These are phyloP conservation scores for Ophiocordyceps camponoti-floridani DNA, from an alignment of 2,329 filamentous ascomycete species.

Conservation along the genomic window DNA sequence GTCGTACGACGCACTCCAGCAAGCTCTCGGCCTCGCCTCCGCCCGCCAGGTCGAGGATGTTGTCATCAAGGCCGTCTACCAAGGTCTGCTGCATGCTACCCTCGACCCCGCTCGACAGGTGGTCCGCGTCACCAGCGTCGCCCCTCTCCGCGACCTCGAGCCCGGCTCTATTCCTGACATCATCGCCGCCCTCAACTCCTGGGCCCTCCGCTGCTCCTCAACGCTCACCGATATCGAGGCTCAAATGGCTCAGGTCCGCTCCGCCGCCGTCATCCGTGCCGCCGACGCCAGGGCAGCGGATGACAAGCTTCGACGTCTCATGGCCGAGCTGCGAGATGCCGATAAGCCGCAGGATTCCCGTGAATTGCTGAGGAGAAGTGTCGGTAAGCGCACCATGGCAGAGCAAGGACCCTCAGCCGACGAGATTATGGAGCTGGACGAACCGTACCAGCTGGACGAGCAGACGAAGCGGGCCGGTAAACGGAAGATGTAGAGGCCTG, in stretches of 20 bases:
- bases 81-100: conserved; percentile 62
- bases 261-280: conserved; percentile 34
- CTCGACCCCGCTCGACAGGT: conserved; percentile 62
- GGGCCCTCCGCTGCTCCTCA: conserved; percentile 60
- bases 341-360: conserved; percentile 17
- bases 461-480: conserved; percentile 32
- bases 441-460: conserved; percentile 27
- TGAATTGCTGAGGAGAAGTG: conserved; percentile 6
- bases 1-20: conserved; percentile 52
- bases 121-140: conserved; percentile 63
- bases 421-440: conserved; percentile 39
- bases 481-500: conserved; percentile 28
- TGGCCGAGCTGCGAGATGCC: conserved; percentile 25
- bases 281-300: conserved; percentile 29
- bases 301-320: conserved; percentile 26
- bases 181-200: conserved; percentile 48
- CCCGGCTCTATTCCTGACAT: conserved; percentile 55
- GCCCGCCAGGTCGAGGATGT: conserved; percentile 64
- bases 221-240: conserved; percentile 60
- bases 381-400: conserved; percentile 19
- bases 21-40: conserved; percentile 46
- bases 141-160: conserved; percentile 70
- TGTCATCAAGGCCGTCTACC: conserved; percentile 76
- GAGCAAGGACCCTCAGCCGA: conserved; percentile 25
- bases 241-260: conserved; percentile 51